Conservation (phyloP, 2,329 filamentous ascomycete species). For the Cercospora sp. region DNA sequence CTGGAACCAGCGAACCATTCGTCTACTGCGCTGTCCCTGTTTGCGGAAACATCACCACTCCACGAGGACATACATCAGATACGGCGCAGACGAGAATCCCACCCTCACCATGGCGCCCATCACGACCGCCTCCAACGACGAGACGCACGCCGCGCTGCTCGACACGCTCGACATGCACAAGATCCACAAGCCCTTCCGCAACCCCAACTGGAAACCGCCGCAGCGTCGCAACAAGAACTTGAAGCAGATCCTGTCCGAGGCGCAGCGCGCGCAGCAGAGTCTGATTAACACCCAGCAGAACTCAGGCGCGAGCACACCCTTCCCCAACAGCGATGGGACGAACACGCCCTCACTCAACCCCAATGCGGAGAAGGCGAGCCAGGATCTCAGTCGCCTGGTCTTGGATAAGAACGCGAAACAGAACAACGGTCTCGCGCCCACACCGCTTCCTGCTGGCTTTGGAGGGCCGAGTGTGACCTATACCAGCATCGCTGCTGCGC, state of each 20-base stretch:
- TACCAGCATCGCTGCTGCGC: conserved; percentile 93
- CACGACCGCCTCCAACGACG: conserved; percentile 72
- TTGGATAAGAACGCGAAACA: conserved; percentile 69
- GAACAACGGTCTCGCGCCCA: conserved; percentile 34
- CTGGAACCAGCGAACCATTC: neutral
- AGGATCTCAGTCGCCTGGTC: conserved; percentile 82
- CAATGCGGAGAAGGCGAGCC: conserved; percentile 86
- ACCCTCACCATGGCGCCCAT: conserved; percentile 55
- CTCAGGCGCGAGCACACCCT: conserved; percentile 72
- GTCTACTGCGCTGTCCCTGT: neutral
- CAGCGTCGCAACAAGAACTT: conserved; percentile 98
- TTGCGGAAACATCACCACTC: neutral
- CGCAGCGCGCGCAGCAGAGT: conserved; percentile 84
- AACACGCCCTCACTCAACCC: conserved; percentile 64
- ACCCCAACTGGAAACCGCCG: conserved; percentile 84
- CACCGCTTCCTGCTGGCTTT: conserved; percentile 22
- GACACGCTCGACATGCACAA: conserved; percentile 89
- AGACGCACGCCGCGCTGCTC: conserved; percentile 77
- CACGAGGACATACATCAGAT: neutral
- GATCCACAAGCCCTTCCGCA: conserved; percentile 86
- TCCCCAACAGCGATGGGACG: conserved; percentile 38
- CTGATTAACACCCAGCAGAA: conserved; percentile 73
- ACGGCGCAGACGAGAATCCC: neutral
- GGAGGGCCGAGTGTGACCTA: conserved; percentile 72
- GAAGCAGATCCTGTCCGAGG: conserved; percentile 92